Percentiles rank a stretch among this genome's conserved stretches.
Conservation (phyloP, 768 basidiomycete genomes). For the Suillus plorans region DNA sequence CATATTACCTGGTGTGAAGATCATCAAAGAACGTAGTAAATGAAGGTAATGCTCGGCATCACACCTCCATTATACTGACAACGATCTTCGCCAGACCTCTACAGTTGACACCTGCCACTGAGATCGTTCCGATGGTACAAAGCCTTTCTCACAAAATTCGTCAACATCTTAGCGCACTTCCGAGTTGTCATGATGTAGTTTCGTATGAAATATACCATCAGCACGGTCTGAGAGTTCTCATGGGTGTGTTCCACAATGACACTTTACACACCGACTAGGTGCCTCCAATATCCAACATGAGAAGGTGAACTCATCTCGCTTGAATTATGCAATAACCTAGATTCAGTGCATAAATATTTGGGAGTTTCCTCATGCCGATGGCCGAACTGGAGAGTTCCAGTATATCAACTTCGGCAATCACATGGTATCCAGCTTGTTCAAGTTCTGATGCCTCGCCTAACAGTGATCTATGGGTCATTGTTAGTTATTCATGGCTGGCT, state of each 20-base stretch:
- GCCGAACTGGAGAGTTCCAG: background rate
- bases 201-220: background rate
- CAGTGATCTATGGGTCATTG: background rate
- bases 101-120: background rate
- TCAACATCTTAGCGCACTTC: background rate
- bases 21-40: slow-evolving; percentile 22
- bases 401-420: background rate
- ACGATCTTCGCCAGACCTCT: background rate
- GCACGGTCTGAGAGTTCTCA: slow-evolving; percentile 1
- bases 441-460: background rate
- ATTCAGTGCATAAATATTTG: background rate
- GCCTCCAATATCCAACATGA: background rate
- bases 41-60: slow-evolving; percentile 10
- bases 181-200: background rate
- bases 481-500: background rate
- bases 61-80: background rate
- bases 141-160: background rate
- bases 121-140: no score
- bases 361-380: background rate
- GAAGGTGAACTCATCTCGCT: background rate
- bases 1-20: slow-evolving; percentile 34
- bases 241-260: background rate
- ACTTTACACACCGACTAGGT: background rate
- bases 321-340: background rate
- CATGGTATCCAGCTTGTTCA: background rate